phyloP scores from a whole-genome alignment of 2,329 filamentous ascomycete genomes.

The Lecanosticta acicola region DNA sequence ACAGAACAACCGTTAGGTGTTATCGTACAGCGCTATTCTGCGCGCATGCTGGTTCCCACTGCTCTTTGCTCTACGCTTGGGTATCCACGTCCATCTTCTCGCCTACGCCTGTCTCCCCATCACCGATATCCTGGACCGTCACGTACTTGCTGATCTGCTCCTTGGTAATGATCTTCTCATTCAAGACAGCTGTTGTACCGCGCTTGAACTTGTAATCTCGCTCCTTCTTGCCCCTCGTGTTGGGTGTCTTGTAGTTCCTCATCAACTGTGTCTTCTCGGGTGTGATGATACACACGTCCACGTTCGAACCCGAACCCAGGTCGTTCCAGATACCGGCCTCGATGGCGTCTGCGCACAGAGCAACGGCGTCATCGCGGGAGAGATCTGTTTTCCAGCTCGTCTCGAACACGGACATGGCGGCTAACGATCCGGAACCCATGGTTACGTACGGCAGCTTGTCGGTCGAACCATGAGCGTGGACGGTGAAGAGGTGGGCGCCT shows the following conservation, averaged over 20 bases:
- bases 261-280: slow-evolving; percentile 89
- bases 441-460: slow-evolving; percentile 99
- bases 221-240: slow-evolving; percentile 84
- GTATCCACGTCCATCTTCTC: slow-evolving; percentile 62
- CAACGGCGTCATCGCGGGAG: slow-evolving; percentile 73
- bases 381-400: slow-evolving; percentile 82
- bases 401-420: slow-evolving; percentile 97
- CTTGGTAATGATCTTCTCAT: slow-evolving; percentile 93
- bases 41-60: background rate
- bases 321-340: slow-evolving; percentile 98
- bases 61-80: slow-evolving; percentile 1
- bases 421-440: slow-evolving; percentile 93
- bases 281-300: slow-evolving; percentile 94
- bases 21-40: background rate
- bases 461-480: slow-evolving; percentile 95
- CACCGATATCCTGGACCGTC: slow-evolving; percentile 72
- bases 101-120: slow-evolving; percentile 57
- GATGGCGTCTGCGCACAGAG: slow-evolving; percentile 79
- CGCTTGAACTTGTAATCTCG: slow-evolving; percentile 85
- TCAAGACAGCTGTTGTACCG: slow-evolving; percentile 92
- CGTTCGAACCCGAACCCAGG: slow-evolving; percentile 91
- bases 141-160: slow-evolving; percentile 93
- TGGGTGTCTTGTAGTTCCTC: slow-evolving; percentile 89
- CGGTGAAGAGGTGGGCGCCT: slow-evolving; percentile 90
- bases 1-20: background rate